Conservation (phyloP, 1,139 yeast species). For the Hemisphaericaspora lyxosophila region DNA sequence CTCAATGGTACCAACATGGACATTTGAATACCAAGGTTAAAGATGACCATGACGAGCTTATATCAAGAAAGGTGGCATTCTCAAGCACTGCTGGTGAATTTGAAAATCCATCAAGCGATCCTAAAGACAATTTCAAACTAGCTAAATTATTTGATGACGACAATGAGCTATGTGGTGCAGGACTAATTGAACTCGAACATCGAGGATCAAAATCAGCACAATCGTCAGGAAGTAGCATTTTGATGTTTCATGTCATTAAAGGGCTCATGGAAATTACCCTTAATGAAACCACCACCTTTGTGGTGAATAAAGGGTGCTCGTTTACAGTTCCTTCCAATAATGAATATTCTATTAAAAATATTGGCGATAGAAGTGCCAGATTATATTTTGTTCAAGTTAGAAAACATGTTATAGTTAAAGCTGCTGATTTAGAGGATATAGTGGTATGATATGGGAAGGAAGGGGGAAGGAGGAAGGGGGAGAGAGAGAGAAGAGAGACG, state of each 20-base stretch:
- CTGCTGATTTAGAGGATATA: too few relatives aligned
- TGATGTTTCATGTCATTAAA: constrained; percentile 69
- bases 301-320: constrained; percentile 71
- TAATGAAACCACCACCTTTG: constrained; percentile 52
- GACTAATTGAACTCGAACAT: constrained; percentile 66
- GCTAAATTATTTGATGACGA: constrained; percentile 70
- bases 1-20: constrained; percentile 58
- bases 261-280: constrained; percentile 73
- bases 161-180: constrained; percentile 70
- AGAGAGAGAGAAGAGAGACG: neutral
- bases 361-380: constrained; percentile 56
- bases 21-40: constrained; percentile 47
- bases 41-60: constrained; percentile 45
- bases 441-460: too few relatives aligned
- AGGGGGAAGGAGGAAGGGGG: constrained; percentile 1
- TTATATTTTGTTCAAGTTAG: constrained; percentile 77
- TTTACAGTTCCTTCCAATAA: constrained; percentile 81
- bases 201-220: constrained; percentile 56
- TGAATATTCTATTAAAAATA: constrained; percentile 62
- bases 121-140: constrained; percentile 50
- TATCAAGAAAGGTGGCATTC: constrained; percentile 61
- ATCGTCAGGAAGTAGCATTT: constrained; percentile 52
- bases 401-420: constrained; percentile 8
- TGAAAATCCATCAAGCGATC: constrained; percentile 32
- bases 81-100: constrained; percentile 61